These are phyloP conservation scores for Amylocystis lapponica DNA, from an alignment of 768 basidiomycete genomes.

Conservation along the genomic window DNA sequence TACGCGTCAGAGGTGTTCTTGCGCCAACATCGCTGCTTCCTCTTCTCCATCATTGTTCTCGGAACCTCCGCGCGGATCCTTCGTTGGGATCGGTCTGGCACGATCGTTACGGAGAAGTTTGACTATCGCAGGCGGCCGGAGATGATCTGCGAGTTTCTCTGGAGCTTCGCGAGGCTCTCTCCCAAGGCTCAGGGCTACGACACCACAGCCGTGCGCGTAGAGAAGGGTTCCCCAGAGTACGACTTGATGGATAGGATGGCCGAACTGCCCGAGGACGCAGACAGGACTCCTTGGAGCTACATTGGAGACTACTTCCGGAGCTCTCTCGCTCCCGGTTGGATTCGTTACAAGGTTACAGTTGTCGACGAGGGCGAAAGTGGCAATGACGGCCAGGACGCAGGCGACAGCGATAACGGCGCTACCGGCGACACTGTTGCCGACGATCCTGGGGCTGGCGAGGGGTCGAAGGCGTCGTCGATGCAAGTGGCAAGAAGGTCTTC, in stretches of 20 bases:
- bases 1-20: conserved; percentile 1
- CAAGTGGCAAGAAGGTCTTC: fast-evolving
- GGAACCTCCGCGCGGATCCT: conserved; percentile 1
- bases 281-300: background rate
- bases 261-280: background rate
- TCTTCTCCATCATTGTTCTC: background rate
- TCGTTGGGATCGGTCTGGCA: conserved; percentile 4
- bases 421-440: no score
- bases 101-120: conserved; percentile 1
- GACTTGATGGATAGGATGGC: background rate
- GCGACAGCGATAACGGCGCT: no score
- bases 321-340: background rate
- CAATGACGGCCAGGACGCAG: no score
- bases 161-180: background rate
- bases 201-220: background rate
- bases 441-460: no score
- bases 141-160: conserved; percentile 2
- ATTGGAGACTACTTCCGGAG: background rate
- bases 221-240: background rate
- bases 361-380: no score
- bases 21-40: background rate
- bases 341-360: background rate
- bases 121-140: conserved; percentile 1
- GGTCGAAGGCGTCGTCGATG: no score
- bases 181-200: background rate